These are phyloP conservation scores for Cystobasidium ongulense DNA, from an alignment of 768 basidiomycete genomes.

Conservation along the genomic window DNA sequence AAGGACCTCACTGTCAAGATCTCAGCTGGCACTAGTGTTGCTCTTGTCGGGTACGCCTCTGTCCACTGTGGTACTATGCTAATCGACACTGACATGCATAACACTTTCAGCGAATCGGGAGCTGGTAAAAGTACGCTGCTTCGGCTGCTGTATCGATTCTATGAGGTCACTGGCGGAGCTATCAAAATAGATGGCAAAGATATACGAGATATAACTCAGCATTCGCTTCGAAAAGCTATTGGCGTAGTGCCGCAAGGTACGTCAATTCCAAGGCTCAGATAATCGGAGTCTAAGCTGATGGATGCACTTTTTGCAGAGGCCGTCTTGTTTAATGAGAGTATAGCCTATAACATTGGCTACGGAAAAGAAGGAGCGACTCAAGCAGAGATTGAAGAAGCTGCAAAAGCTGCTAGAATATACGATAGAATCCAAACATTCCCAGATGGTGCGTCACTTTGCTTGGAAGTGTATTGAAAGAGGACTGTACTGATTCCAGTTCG, in stretches of 20 bases:
- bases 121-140: slow-evolving; percentile 33
- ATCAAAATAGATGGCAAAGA: slow-evolving; percentile 61
- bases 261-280: slow-evolving; percentile 47
- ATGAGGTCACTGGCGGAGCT: slow-evolving; percentile 66
- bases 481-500: neutral
- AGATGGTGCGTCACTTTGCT: slow-evolving; percentile 49
- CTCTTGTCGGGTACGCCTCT: slow-evolving; percentile 59
- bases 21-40: slow-evolving; percentile 75
- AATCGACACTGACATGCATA: slow-evolving; percentile 1
- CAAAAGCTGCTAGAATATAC: slow-evolving; percentile 76
- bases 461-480: neutral
- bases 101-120: slow-evolving; percentile 27
- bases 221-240: slow-evolving; percentile 67
- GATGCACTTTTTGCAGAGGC: slow-evolving; percentile 12
- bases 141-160: slow-evolving; percentile 80
- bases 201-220: slow-evolving; percentile 76
- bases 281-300: neutral
- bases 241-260: slow-evolving; percentile 81
- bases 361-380: slow-evolving; percentile 57
- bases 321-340: slow-evolving; percentile 39
- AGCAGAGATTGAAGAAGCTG: slow-evolving; percentile 70
- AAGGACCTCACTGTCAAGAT: slow-evolving; percentile 77
- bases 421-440: slow-evolving; percentile 76
- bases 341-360: slow-evolving; percentile 29
- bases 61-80: neutral